Base-by-base conservation (phyloP, 116 monocot genomes). In the Phalaenopsis hybrid region DNA sequence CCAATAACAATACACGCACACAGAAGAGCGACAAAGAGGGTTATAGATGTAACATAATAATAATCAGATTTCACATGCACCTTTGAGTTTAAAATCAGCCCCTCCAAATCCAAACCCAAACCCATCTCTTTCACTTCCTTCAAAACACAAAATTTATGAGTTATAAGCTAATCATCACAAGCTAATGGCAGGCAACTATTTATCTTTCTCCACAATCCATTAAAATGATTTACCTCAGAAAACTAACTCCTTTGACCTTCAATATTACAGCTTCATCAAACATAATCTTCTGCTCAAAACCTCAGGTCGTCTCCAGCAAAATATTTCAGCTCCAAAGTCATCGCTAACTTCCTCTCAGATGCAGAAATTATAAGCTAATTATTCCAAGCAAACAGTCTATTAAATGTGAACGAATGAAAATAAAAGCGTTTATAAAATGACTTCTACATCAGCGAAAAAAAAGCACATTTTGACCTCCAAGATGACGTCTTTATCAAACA, bases 1-100 rank as follows among this genome's bases (percentile, higher is more conserved):
- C 86, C 86, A 34, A 83, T 81, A 25, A 83, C 78, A 78, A 86
- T 83, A 58, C 86, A 86, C 1, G 78, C 86, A 72, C 83, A 86
- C 45, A 86, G 67, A 6, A 86, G 86, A 7, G 81, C 81, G 10
- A 83, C 83, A 83, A 86, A 86, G 72, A 86, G 70, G 15, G 76
- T 81, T 34, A 83, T 61, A 15, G 86, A 77, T 57, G 67, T 58
- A 13, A 86, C 50, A 18, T 83, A 86, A 4, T 44, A 16, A 67
- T 72, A 58, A 63, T 86, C 86, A 31, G 86, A 55, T 34, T 75
- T 50, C 31, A 77, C 51, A 77, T 15, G 25, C 77, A 77, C 25
- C 51, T 49, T 77, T 51, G 51, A 31, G 77, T 48, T 77, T 10
- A 77, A 6, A 25, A 12, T 11, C 17, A 51, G 3, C 25, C 51